Evolutionary conservation across 345 rosid species (phyloP), one percentile per base, ranked within the genome.

Genomic region (Brassica incana): DNA sequence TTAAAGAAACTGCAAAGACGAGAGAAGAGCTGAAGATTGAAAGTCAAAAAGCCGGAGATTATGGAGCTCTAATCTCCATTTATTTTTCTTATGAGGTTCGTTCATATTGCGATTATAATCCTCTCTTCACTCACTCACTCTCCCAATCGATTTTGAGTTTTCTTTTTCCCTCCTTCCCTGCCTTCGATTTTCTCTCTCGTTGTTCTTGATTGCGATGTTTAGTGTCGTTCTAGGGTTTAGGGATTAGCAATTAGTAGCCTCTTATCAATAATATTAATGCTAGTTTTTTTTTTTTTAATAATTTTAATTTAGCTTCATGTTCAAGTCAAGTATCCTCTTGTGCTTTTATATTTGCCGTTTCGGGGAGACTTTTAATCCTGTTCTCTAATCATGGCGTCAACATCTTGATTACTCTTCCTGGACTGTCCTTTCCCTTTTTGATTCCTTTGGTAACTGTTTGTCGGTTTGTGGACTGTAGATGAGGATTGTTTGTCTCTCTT

Each of bases 261-360:
- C 25, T 50, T 33, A 18, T 6, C n/a, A 1, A 9, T 5, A 12
- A 16, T 2, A 43, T 6, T 6, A 54, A 54, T 54, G 9, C 3
- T 48, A 16, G 20, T 52, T 52, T n/a, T n/a, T 14, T 12, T 56
- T 3, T 16, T 0, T 11, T 40, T 45, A 68, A 5, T 76, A 38
- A n/a, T 30, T 0, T 58, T 58, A 56, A 29, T 77, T 48, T 50
- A 50, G 70, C 82, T 73, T 79, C 78, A 45, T 79, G 64, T 73
- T 67, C 58, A 79, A 79, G 78, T 33, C 64, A 79, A 67, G 78
- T 32, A 73, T 79, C 69, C 63, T 50, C 63, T 50, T 16, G 18
- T 40, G 10, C 8, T 56, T 59, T 1, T 78, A 30, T 16, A 29
- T 38, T 69, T n/a, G 9, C 58, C 52, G 15, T 68, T 68, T 69